Conservation (phyloP, 768 basidiomycete genomes). For the Lactarius deliciosus region DNA sequence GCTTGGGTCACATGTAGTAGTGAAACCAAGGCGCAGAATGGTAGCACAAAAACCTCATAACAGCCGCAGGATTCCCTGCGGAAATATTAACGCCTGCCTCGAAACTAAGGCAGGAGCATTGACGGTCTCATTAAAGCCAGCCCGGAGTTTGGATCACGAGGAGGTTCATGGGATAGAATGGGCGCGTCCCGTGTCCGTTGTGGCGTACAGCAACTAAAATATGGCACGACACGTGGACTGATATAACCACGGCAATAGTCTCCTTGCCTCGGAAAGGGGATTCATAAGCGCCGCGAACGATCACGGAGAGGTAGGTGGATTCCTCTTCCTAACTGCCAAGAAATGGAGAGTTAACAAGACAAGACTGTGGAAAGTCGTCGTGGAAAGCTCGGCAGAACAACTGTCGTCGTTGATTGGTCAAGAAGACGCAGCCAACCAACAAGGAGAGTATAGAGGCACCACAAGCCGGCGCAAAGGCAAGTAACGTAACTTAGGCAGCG, state of each 20-base stretch:
- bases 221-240: not conserved
- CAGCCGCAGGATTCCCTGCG: not conserved
- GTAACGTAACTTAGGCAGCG: not conserved
- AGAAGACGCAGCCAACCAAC: not conserved
- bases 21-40: not conserved
- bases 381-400: not conserved
- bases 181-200: not conserved
- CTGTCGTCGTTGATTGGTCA: not conserved
- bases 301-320: not conserved
- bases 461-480: not conserved
- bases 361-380: not conserved
- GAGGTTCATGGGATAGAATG: not conserved
- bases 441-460: not conserved
- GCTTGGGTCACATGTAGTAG: not conserved
- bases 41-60: not conserved
- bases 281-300: not conserved
- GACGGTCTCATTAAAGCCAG: not conserved
- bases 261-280: not conserved
- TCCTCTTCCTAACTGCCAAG: not conserved
- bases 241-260: not conserved
- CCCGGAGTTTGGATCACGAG: not conserved
- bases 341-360: not conserved
- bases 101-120: not conserved
- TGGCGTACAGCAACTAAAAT: not conserved
- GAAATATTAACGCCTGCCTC: not conserved